Evolutionary conservation across 352 stramenopile species (phyloP), one percentile per base, ranked within the genome.

Genomic region (Phytopythium vexans): DNA sequence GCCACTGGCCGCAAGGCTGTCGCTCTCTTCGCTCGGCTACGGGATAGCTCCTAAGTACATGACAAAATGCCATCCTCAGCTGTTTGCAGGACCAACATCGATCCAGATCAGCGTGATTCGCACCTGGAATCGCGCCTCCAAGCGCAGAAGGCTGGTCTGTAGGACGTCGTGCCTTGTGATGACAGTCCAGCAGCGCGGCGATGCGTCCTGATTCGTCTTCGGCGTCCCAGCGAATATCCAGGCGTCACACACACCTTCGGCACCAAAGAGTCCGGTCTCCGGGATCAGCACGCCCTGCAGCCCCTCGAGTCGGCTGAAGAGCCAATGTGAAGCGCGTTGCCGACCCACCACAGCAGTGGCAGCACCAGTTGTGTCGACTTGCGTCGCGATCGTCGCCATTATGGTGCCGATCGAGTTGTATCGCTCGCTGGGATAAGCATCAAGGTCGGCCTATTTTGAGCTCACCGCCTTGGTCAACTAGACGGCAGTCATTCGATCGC

Each of bases 61-160:
- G 21, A 27, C 21, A 27, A 27, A 2, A 27, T 27, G 21, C 2
- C 21, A 27, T 27, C 21, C 2, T 27, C 2, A 27, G 21, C 2
- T 27, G 21, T 27, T 27, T 27, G 21, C 34, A n/a, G 21, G 6
- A 27, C 15, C 36, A 15, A 10, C 8, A 9, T 15, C 14, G 15
- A 39, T 37, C 10, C 35, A 32, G 14, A 54, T 15, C 5, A 39
- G 32, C 37, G 49, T 21, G 36, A 8, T 27, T 54, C 10, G 53
- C 5, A 75, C 67, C 56, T 81, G 68, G 6, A 82, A 41, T 9
- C 51, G 66, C 4, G 63, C 56, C 32, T 82, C 72, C 1, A 82
- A 54, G 7, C 60, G 66, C 32, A 82, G 40, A 8, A 82, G 40
- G 16, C 60, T 77, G 4, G 68, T 68, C 49, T 78, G 44, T 7